These are phyloP conservation scores for Capsella rubella DNA, from an alignment of 441 rosid genomes.

Conservation along the genomic window DNA sequence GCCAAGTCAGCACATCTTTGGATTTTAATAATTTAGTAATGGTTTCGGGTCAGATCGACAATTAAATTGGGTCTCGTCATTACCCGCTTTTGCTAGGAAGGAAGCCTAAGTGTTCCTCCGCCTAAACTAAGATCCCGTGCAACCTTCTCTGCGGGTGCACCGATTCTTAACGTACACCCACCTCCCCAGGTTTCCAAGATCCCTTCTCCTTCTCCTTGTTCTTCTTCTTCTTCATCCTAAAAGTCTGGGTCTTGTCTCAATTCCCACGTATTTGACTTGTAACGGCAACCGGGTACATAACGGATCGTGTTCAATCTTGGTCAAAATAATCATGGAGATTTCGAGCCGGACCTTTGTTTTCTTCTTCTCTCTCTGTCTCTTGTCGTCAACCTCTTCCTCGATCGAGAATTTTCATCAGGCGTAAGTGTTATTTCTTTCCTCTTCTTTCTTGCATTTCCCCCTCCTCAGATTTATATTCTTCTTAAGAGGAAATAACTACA, in stretches of 20 bases:
- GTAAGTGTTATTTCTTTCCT: slow-evolving; percentile 57
- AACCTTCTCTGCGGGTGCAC: slow-evolving; percentile 46
- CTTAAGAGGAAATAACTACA: background rate
- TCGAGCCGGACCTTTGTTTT: slow-evolving; percentile 44
- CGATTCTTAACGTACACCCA: slow-evolving; percentile 66
- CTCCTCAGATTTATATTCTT: slow-evolving; percentile 27
- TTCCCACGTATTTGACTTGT: slow-evolving; percentile 30
- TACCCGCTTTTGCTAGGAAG: slow-evolving; percentile 15
- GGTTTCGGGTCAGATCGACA: slow-evolving; percentile 12
- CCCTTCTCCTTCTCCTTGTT: slow-evolving; percentile 44
- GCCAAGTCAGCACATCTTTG: slow-evolving; percentile 5
- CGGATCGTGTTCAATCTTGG: slow-evolving; percentile 38
- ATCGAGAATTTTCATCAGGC: slow-evolving; percentile 75
- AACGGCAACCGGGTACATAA: slow-evolving; percentile 17
- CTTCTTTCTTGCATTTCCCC: background rate
- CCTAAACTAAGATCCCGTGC: slow-evolving; percentile 33
- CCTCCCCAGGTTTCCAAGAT: slow-evolving; percentile 48
- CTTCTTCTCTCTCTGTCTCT: slow-evolving; percentile 51
- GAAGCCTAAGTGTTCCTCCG: slow-evolving; percentile 37
- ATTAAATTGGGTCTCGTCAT: background rate
- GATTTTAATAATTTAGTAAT: background rate
- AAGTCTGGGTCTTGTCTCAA: slow-evolving; percentile 24
- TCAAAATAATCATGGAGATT: slow-evolving; percentile 56
- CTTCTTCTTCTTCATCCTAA: slow-evolving; percentile 19
- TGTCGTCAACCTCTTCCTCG: slow-evolving; percentile 61